Evolutionary conservation across 768 basidiomycete genomes (phyloP), one percentile per base, ranked within the genome.

Genomic region (Lyophyllum semitale): DNA sequence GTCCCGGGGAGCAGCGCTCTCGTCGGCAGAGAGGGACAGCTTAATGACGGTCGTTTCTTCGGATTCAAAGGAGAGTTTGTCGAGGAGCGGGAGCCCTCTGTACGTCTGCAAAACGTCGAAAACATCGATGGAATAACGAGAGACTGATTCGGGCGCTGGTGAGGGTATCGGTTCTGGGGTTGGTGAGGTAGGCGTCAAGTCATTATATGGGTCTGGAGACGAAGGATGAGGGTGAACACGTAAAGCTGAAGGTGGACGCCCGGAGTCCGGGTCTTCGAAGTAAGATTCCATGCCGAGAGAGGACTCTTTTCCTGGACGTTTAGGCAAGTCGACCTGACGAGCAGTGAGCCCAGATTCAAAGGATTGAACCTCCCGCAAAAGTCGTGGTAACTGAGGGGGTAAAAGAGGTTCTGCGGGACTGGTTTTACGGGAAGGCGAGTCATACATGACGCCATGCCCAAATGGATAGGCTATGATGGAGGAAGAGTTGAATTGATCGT

Each of bases 331-430:
- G 32, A 64, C 66, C 45, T 88, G 88, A 22, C 84, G 81, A 0
- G 89, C 91, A 0, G 92, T 94, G 33, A 89, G 68, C 1, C 85
- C 85, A 4, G 91, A 93, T 60, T 94, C 92, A 64, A 93, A 94
- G 0, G 89, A 91, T 60, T 93, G 90, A 87, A 93, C 89, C 66
- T 87, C 88, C 22, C 91, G 86, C n/a, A 94, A 67, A 40, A 77
- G 74, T 4, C 81, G 84, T 1, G 84, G 78, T 1, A 80, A 61
- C 4, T 76, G 74, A 47, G 53, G 30, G 17, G 59, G 53, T 50
- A 60, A 40, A 4, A 83, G 66, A 45, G 71, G 75, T 17, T 82
- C 69, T 48, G 32, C 32, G 1, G 74, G 49, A 1, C 73, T 68
- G 8, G 77, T 74, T 30, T 71, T 77, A 55, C 79, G 74, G 0